Conservation (phyloP, 1,284 basidiomycete species). For the Apiotrichum mycotoxinovorans region DNA sequence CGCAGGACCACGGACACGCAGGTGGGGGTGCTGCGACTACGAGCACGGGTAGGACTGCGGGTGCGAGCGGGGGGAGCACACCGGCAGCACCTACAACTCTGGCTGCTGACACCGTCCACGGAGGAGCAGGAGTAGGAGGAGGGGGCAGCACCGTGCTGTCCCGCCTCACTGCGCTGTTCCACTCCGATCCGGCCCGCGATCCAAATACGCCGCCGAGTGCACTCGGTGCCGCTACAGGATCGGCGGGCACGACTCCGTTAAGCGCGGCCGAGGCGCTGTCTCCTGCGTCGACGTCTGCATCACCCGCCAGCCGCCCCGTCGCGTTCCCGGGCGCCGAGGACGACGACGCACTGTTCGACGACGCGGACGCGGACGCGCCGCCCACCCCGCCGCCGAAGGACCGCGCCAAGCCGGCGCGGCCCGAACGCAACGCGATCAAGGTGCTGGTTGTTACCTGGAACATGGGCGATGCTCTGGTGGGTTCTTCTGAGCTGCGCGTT, state of each 20-base stretch:
- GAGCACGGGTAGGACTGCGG: too few species aligned
- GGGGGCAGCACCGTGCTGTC: not conserved
- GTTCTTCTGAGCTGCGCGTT: conserved; percentile 16
- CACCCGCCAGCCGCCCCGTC: not conserved
- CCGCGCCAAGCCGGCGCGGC: not conserved
- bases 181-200: not conserved
- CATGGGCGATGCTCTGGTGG: conserved; percentile 52
- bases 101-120: too few species aligned
- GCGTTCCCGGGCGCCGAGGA: not conserved
- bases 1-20: too few species aligned
- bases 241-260: too few species aligned
- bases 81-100: too few species aligned
- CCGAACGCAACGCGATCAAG: conserved; percentile 49
- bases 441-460: conserved; percentile 55
- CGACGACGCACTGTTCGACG: too few species aligned
- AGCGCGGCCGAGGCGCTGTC: too few species aligned
- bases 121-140: too few species aligned
- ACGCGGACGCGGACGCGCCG: not conserved
- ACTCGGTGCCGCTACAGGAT: too few species aligned
- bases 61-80: too few species aligned
- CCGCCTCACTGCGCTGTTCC: conserved; percentile 23
- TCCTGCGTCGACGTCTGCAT: not conserved
- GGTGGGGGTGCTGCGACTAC: too few species aligned
- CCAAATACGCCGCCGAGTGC: not conserved
- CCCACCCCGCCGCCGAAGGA: not conserved